phyloP scores from a whole-genome alignment of 192 early-diverging fungal species.

The Podila epicladia region DNA sequence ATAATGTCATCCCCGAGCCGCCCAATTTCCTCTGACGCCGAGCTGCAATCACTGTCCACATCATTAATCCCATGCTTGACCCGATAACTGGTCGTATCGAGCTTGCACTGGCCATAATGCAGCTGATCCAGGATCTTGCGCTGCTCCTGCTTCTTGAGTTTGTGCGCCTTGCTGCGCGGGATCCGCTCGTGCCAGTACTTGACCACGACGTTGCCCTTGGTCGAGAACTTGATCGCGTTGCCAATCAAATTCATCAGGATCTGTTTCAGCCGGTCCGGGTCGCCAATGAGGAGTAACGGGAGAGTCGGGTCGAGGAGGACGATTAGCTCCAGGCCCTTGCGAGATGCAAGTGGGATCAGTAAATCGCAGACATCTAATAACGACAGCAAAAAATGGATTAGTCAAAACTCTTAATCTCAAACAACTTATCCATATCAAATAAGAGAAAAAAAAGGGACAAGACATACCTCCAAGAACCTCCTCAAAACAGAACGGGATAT shows the following conservation, averaged over 20 bases:
- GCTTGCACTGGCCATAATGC: background rate
- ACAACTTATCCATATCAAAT: background rate
- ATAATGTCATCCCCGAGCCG: slow-evolving; percentile 19
- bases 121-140: background rate
- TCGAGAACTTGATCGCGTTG: slow-evolving; percentile 75
- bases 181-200: slow-evolving; percentile 34
- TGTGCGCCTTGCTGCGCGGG: background rate
- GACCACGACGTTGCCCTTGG: slow-evolving; percentile 28
- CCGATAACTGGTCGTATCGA: slow-evolving; percentile 3
- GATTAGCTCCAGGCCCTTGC: slow-evolving; percentile 68
- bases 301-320: slow-evolving; percentile 66
- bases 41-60: background rate
- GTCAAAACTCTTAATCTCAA: background rate
- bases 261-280: slow-evolving; percentile 74
- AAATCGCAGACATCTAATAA: slow-evolving; percentile 60
- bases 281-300: slow-evolving; percentile 68
- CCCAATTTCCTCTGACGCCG: background rate
- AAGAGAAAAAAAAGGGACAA: background rate
- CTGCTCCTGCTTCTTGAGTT: background rate
- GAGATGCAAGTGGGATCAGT: slow-evolving; percentile 67
- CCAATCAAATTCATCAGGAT: slow-evolving; percentile 78
- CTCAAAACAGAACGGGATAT: slow-evolving; percentile 53
- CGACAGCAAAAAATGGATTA: background rate
- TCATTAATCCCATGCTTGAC: background rate
- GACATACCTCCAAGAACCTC: slow-evolving; percentile 52